A percentile compares a stretch with the other conserved stretches of the same genome.
Conservation (phyloP, 2,329 filamentous ascomycete species). For the Trichoderma harzianum region DNA sequence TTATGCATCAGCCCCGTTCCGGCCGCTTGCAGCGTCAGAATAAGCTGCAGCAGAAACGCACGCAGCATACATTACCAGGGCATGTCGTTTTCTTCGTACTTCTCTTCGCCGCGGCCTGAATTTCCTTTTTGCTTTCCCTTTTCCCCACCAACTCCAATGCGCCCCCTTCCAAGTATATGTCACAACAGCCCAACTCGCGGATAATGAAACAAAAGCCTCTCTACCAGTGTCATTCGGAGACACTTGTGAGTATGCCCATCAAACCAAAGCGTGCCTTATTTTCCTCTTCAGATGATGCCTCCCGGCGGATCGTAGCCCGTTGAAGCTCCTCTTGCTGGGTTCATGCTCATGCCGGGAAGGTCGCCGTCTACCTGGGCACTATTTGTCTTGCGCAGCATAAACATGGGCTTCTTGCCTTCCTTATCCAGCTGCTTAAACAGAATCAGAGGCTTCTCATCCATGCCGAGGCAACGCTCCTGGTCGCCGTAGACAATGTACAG, state of each 20-base stretch:
- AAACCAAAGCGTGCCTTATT: not conserved
- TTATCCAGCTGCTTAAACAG: constrained; percentile 96
- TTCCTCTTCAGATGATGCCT: constrained; percentile 50
- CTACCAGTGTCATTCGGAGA: not conserved
- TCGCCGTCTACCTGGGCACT: constrained; percentile 51
- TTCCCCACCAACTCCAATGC: constrained; percentile 5
- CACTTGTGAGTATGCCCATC: not conserved
- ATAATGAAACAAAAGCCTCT: not conserved
- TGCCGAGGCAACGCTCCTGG: constrained; percentile 85
- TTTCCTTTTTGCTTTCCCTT: not conserved
- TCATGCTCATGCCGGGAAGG: constrained; percentile 53
- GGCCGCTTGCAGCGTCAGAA: not conserved
- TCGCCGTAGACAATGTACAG: constrained; percentile 99
- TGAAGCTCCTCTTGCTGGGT: constrained; percentile 42
- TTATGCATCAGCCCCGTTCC: not conserved
- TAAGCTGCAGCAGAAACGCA: not conserved
- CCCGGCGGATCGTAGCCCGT: constrained; percentile 56
- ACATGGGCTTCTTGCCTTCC: constrained; percentile 98
- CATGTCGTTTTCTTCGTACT: not conserved
- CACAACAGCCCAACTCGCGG: not conserved
- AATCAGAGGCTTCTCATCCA: constrained; percentile 91
- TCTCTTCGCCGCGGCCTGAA: not conserved
- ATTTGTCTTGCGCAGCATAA: constrained; percentile 80
- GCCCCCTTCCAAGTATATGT: not conserved
- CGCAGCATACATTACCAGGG: not conserved